Conservation (phyloP, 805 yeast species). For the Candida coleopterorum region DNA sequence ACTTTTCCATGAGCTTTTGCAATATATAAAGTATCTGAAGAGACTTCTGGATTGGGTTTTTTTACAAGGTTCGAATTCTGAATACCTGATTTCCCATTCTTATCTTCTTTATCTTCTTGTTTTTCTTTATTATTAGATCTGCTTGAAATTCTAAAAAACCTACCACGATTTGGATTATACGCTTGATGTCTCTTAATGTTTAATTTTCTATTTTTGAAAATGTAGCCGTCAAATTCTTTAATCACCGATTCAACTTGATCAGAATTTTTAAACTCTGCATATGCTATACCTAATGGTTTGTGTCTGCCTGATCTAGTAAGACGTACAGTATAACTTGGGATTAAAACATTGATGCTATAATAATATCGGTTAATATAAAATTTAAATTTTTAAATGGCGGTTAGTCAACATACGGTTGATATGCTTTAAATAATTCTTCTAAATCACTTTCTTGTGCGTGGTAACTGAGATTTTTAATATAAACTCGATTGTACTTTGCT, state of each 20-base stretch:
- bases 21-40: slow-evolving; percentile 45
- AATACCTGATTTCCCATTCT: neutral
- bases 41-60: slow-evolving; percentile 12
- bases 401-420: slow-evolving; percentile 38
- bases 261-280: slow-evolving; percentile 28
- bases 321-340: slow-evolving; percentile 52
- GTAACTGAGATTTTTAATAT: slow-evolving; percentile 51
- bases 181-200: slow-evolving; percentile 41
- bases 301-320: slow-evolving; percentile 37
- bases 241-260: slow-evolving; percentile 27
- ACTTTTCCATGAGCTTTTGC: slow-evolving; percentile 34
- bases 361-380: slow-evolving; percentile 3
- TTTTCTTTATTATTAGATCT: neutral
- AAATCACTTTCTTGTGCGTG: slow-evolving; percentile 51
- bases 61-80: neutral
- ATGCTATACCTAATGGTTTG: slow-evolving; percentile 52
- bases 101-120: neutral
- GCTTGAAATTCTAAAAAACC: neutral
- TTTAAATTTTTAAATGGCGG: neutral
- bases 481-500: slow-evolving; percentile 30
- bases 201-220: slow-evolving; percentile 34
- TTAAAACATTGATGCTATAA: slow-evolving; percentile 33
- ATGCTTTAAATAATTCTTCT: slow-evolving; percentile 37
- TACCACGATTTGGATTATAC: slow-evolving; percentile 23
- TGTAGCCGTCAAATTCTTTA: slow-evolving; percentile 19